These are phyloP conservation scores for Fagopyrum tataricum DNA, from an alignment of 148 eudicot species.

Conservation along the genomic window DNA sequence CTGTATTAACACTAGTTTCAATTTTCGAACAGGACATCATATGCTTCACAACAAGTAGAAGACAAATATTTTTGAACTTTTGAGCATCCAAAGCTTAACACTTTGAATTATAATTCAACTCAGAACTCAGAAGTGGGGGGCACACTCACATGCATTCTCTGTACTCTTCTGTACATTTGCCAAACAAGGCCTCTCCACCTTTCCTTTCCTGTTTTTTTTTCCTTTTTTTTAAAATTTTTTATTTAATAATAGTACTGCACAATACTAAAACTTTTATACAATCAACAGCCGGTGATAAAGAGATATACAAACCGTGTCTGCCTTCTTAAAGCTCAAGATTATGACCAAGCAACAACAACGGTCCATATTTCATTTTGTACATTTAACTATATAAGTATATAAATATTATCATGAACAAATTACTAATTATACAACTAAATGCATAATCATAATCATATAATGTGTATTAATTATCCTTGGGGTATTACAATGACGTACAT, in stretches of 20 bases:
- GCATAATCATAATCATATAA: neutral
- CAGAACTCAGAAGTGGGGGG: neutral
- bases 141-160: constrained; percentile 5
- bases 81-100: neutral
- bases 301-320: neutral
- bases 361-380: neutral
- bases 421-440: neutral
- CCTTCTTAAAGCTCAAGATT: neutral
- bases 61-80: neutral
- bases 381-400: neutral
- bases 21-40: neutral
- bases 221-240: no score
- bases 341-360: neutral
- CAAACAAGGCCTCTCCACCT: constrained; percentile 1
- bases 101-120: neutral
- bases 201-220: neutral
- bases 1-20: neutral
- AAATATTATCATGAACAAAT: neutral
- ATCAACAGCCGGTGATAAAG: neutral
- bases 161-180: constrained; percentile 1
- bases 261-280: no score
- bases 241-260: no score
- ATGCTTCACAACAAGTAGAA: neutral
- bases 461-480: neutral
- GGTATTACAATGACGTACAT: neutral